Evolutionary conservation across 2,329 filamentous ascomycete genomes (phyloP), one percentile per base, ranked within the genome.

Genomic region (Fusarium abutilonis): DNA sequence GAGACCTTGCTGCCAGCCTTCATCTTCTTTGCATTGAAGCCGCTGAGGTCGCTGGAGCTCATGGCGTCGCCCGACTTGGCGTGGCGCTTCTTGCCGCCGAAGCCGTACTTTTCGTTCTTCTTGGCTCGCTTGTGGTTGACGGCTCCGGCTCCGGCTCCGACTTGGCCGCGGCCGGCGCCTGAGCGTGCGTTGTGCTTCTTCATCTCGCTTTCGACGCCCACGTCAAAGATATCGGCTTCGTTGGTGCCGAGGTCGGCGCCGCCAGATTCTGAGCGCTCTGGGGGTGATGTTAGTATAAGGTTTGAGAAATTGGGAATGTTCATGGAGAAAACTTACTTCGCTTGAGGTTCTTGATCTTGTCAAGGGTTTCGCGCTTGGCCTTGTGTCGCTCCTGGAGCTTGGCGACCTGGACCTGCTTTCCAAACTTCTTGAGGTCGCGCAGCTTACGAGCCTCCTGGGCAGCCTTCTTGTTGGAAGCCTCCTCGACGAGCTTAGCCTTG

Each of bases 401-500:
- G 57, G 93, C 93, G 58, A 97, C 87, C 82, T 99, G 95, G 49
- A 98, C 95, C 77, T 96, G 92, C 82, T 99, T 99, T 75, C 95
- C 95, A 75, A 98, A 99, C 81, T 98, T 99, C 88, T 97, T 98
- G 72, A 98, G 83, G 76, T 99, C 95, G 64, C 95, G 85, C 80
- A 94, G 89, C 79, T 93, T 93, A 75, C 93, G 87, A 7, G 95
- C 95, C 77, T 99, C 95, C 21, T 91, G 88, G 26, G 92, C 86
- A 1, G 95, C 94, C 82, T 97, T 97, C 84, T 97, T 97, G 60
- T 87, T 83, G 10, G 94, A 91, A 1, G 94, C 95, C 73, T 96
- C 92, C 72, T 98, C 93, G 62, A 97, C 85, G 71, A 98, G 82
- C 83, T 96, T 96, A 72, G 89, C 87, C 83, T 96, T 96, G 75